A percentile compares a stretch with the other conserved stretches of the same genome.
Evolutionary conservation across 2,329 filamentous ascomycete genomes (phyloP).

Genomic region (Phialocephala subalpina): DNA sequence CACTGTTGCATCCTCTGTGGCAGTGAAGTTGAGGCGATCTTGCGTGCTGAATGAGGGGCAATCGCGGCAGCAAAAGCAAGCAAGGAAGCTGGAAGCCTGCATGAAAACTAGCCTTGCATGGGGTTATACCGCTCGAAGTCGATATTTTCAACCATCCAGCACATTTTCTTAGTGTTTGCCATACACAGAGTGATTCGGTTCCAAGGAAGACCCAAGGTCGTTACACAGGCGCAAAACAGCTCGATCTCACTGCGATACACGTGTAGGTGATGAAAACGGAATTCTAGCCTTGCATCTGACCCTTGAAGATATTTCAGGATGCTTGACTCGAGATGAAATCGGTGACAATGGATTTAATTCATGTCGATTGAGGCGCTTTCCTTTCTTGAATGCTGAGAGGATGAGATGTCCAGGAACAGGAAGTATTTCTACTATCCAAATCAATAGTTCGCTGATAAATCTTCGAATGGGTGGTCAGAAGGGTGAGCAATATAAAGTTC

Average conservation of each 20-base stretch:
- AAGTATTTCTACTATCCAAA: background rate
- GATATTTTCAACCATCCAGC: background rate
- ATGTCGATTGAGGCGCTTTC: background rate
- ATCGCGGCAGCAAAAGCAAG: background rate
- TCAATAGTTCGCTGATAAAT: background rate
- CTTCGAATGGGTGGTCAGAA: background rate
- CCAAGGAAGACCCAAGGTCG: background rate
- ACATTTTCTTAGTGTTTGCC: background rate
- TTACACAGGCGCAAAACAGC: background rate
- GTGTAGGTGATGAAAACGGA: background rate
- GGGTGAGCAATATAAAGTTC: background rate
- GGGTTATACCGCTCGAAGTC: background rate
- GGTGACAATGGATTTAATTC: background rate
- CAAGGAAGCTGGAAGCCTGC: background rate
- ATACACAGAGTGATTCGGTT: background rate
- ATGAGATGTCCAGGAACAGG: background rate
- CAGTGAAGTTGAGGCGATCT: background rate
- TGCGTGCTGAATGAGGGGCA: background rate
- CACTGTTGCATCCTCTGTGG: background rate
- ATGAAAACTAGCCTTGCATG: conserved; percentile 11
- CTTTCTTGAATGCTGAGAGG: background rate
- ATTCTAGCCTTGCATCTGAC: conserved; percentile 3
- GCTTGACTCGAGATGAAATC: background rate
- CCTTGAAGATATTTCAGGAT: background rate
- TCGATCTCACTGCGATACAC: background rate